Base-by-base conservation (phyloP, 2,329 filamentous ascomycete species). In the Microdochium trichocladiopsis region DNA sequence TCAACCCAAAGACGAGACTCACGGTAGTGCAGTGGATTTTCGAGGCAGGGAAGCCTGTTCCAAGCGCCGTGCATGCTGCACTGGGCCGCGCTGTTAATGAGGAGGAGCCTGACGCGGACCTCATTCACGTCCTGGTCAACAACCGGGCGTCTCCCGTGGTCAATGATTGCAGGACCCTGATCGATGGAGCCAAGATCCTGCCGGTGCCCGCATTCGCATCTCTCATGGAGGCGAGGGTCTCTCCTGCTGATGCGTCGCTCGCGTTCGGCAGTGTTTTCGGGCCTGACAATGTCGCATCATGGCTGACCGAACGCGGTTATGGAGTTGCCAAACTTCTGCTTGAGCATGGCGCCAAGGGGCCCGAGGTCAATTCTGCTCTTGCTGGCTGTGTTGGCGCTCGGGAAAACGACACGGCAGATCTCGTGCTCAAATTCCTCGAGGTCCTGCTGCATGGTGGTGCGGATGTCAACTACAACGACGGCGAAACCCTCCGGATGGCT, bases 61-160 rank as follows among this genome's bases (percentile, higher is more conserved):
- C 69, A 0, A 75, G 76, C n/a, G 74, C 79, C 16, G 61, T 83
- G 0, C 72, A 83, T 56, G 68, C 74, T 6, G 69, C 73, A 0
- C 63, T 83, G 18, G 73, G 74, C 55, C 73, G 76, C 51, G 77
- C 74, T 0, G 71, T 83, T 8, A 78, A 76, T n/a, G 75, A 78
- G 55, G 71, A 80, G 21, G 70, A 78, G 8, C 70, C 72, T 0
- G 77, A 80, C 47, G 66, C 74, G 33, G 66, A 71, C 2, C 66
- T 77, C 4, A 69, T 81, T 2, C 67, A 70, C 37, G 63, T 81
- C 2, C 65, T 83, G 4, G 64, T 83, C 3, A 63, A 67, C 2
- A 69, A 78, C 33, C 75, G 80, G 1, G 80, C 79, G 25, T 82
- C 77, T 0, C 75, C 79, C 0, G 64, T 73, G 4, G 69, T 70